Percentiles rank a stretch among this genome's conserved stretches.
phyloP scores from a whole-genome alignment of 768 basidiomycete genomes.

The Lentinula boryana region DNA sequence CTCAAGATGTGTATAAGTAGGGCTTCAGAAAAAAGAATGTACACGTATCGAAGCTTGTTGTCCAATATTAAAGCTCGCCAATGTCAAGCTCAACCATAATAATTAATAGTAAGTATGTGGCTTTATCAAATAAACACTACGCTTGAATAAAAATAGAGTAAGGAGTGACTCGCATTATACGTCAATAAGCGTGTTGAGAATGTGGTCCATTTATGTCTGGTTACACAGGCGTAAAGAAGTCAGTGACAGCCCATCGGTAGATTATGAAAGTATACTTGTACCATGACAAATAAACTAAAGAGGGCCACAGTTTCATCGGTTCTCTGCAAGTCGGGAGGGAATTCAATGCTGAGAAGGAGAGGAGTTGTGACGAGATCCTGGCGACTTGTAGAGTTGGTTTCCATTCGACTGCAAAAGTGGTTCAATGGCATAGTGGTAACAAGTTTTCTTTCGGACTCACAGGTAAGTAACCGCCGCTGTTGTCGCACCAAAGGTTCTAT shows the following conservation, averaged over 20 bases:
- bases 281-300: not conserved
- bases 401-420: not conserved
- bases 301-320: not conserved
- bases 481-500: not conserved
- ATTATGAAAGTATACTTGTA: not conserved
- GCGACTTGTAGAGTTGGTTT: not conserved
- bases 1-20: no score
- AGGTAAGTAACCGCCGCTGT: constrained; percentile 2
- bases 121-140: not conserved
- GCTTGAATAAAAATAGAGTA: no score
- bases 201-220: not conserved
- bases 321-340: not conserved
- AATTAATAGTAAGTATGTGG: no score
- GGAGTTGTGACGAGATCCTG: not conserved
- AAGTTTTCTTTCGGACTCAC: not conserved
- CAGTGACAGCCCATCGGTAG: not conserved
- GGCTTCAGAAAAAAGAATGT: no score
- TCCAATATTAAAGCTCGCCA: no score
- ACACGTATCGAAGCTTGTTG: no score
- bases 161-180: no score
- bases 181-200: not conserved
- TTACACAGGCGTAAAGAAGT: not conserved
- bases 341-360: not conserved
- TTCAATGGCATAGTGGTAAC: not conserved
- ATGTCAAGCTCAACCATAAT: no score